These are phyloP conservation scores for Calonectria leucothoes DNA, from an alignment of 2,329 filamentous ascomycete species.

Conservation along the genomic window DNA sequence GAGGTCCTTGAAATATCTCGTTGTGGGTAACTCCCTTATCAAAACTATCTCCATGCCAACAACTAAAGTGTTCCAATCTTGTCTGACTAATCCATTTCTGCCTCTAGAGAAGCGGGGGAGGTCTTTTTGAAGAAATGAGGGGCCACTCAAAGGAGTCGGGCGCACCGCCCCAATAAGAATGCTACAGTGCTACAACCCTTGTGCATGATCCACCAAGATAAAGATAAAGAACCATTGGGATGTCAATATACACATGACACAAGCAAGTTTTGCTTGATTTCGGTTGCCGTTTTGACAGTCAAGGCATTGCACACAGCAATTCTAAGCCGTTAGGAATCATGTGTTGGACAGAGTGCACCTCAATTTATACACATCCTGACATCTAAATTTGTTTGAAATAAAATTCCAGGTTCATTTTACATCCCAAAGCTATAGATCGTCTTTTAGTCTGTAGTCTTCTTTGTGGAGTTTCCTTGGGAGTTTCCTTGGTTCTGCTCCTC, in stretches of 20 bases:
- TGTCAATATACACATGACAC: not conserved
- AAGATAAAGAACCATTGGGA: not conserved
- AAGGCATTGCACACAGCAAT: not conserved
- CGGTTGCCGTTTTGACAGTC: not conserved
- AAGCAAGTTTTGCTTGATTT: not conserved
- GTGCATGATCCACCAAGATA: not conserved
- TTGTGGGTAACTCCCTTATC: not conserved
- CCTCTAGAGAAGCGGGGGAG: not conserved
- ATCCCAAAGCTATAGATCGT: not conserved
- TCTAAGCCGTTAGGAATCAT: not conserved
- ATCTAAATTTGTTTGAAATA: not conserved
- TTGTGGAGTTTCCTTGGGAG: not conserved
- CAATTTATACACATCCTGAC: not conserved
- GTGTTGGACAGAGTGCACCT: not conserved
- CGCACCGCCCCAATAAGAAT: not conserved
- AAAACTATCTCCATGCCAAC: not conserved
- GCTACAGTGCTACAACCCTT: not conserved
- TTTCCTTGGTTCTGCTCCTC: not conserved
- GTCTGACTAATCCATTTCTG: not conserved
- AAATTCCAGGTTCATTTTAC: not conserved
- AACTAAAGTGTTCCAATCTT: not conserved
- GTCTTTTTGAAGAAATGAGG: not conserved
- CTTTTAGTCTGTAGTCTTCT: not conserved
- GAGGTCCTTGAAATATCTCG: not conserved
- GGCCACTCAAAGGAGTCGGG: not conserved